A percentile compares a stretch with the other conserved stretches of the same genome.
Conservation (phyloP, 2,329 filamentous ascomycete species). For the Lecanoromycetidae sp. region DNA sequence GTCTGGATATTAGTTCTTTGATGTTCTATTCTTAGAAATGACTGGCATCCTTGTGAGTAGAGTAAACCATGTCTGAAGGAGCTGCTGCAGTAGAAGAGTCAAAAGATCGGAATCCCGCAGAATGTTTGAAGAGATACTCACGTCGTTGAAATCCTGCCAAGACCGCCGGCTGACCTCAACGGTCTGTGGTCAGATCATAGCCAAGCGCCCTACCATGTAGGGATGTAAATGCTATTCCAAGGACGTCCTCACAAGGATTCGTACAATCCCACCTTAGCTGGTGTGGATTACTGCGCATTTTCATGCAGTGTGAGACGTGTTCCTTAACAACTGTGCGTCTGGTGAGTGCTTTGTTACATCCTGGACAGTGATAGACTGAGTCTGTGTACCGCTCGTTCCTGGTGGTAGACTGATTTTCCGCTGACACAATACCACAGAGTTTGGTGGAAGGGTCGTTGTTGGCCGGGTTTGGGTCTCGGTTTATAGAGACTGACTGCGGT, state of each 20-base stretch:
- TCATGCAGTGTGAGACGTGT: not conserved
- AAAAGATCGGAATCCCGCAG: not conserved
- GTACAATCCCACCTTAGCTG: not conserved
- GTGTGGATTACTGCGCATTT: not conserved
- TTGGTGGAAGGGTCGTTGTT: not conserved
- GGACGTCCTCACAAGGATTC: not conserved
- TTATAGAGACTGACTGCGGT: not conserved
- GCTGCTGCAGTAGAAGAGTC: not conserved
- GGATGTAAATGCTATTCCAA: not conserved
- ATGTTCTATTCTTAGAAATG: too few species aligned
- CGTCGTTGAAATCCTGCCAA: not conserved
- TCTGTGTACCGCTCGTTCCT: not conserved
- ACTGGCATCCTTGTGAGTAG: not conserved
- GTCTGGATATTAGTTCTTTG: too few species aligned
- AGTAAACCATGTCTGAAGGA: not conserved
- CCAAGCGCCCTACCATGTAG: not conserved
- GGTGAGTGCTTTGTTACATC: not conserved
- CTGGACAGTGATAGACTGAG: not conserved
- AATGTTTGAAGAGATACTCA: not conserved
- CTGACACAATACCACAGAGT: not conserved
- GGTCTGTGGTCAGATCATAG: not conserved
- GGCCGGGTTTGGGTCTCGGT: not conserved
- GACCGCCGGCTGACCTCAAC: too few species aligned
- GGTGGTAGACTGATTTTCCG: not conserved
- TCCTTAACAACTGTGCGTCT: not conserved